phyloP scores from a whole-genome alignment of 2,329 filamentous ascomycete species.

The Aspergillus nomiae region DNA sequence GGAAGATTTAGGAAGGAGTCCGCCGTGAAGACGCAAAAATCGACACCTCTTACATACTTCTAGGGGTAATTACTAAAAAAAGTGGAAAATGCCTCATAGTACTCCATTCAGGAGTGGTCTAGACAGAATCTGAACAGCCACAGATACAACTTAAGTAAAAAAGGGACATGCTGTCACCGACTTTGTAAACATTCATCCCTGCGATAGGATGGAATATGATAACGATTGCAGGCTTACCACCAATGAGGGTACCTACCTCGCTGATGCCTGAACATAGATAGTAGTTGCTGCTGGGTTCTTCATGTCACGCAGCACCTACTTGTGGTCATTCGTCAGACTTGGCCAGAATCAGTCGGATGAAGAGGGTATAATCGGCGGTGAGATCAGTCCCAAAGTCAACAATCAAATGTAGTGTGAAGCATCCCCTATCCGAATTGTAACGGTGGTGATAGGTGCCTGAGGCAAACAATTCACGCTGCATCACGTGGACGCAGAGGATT shows the following conservation, averaged over 20 bases:
- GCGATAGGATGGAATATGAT: background rate
- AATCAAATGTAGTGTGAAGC: background rate
- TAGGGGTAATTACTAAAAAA: constrained; percentile 4
- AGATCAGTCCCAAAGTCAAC: background rate
- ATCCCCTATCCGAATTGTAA: background rate
- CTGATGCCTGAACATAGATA: background rate
- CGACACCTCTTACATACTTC: constrained; percentile 4
- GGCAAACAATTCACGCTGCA: background rate
- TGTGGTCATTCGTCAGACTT: background rate
- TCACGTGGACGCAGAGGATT: background rate
- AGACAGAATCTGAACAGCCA: background rate
- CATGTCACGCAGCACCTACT: background rate
- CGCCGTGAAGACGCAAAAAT: constrained; percentile 5
- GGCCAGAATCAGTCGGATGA: background rate
- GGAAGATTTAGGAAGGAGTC: constrained; percentile 18
- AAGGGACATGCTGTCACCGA: background rate
- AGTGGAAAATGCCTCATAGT: constrained; percentile 13
- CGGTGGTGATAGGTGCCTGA: background rate
- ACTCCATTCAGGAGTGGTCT: background rate
- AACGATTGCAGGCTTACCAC: background rate
- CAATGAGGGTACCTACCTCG: background rate
- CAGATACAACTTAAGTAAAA: background rate
- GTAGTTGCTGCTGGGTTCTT: background rate
- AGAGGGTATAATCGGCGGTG: background rate
- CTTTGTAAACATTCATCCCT: background rate